Percentiles rank a stretch among this genome's conserved stretches.
Conservation (phyloP, 1,284 basidiomycete genomes). For the Ceratobasidium sp. region DNA sequence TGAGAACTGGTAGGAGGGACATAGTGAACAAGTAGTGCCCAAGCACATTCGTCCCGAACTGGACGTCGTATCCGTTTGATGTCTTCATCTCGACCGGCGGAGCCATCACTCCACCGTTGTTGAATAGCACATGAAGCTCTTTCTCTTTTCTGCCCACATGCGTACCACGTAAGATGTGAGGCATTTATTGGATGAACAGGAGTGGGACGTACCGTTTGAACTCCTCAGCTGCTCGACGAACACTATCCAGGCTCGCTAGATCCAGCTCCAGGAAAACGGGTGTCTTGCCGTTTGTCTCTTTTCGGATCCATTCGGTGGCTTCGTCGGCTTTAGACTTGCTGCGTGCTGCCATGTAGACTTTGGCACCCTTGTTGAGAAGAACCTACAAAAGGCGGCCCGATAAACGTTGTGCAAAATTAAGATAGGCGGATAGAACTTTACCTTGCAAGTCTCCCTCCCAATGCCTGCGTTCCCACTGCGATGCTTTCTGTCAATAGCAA, state of each 20-base stretch:
- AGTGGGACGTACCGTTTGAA: slow-evolving; percentile 58
- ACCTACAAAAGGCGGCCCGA: slow-evolving; percentile 52
- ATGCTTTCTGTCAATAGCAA: not conserved
- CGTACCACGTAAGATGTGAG: not conserved
- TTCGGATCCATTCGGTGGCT: slow-evolving; percentile 60
- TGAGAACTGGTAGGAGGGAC: slow-evolving; percentile 36
- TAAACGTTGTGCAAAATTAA: too few relatives aligned
- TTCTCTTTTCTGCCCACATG: slow-evolving; percentile 57
- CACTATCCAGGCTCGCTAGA: slow-evolving; percentile 64
- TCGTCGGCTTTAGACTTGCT: slow-evolving; percentile 59
- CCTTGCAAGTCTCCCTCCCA: slow-evolving; percentile 45
- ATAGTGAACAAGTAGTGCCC: slow-evolving; percentile 39
- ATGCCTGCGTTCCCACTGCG: slow-evolving; percentile 45
- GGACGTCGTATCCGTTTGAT: slow-evolving; percentile 32
- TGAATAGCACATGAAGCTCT: slow-evolving; percentile 63
- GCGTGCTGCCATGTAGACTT: slow-evolving; percentile 71
- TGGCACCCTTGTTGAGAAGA: slow-evolving; percentile 66
- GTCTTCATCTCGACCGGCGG: slow-evolving; percentile 54
- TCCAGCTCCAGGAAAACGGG: slow-evolving; percentile 67
- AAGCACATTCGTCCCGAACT: slow-evolving; percentile 42
- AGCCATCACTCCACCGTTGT: slow-evolving; percentile 68
- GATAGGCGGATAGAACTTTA: not conserved
- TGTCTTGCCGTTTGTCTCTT: slow-evolving; percentile 57
- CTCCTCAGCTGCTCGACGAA: slow-evolving; percentile 64
- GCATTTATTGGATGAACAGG: not conserved